These are phyloP conservation scores for Solanum appendiculatum DNA, from an alignment of 257 asterid genomes.

Conservation along the genomic window DNA sequence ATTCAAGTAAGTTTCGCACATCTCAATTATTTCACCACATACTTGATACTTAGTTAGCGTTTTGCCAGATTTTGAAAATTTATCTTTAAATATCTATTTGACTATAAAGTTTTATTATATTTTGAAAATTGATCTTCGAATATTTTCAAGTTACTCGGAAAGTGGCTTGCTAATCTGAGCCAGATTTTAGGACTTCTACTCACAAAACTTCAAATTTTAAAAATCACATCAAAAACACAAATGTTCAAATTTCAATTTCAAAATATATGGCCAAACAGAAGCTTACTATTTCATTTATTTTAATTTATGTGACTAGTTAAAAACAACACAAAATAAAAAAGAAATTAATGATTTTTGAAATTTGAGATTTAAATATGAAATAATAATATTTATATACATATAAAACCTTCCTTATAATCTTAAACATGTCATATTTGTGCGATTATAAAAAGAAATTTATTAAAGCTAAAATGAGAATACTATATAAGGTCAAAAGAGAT, in stretches of 20 bases:
- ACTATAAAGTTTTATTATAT: not conserved
- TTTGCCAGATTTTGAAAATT: not conserved
- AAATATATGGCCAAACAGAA: not conserved
- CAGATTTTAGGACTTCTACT: not conserved
- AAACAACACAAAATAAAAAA: not conserved
- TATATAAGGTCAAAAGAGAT: not conserved
- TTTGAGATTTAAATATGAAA: not conserved
- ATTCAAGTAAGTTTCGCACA: not conserved
- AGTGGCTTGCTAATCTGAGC: too few species aligned
- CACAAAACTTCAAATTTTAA: not conserved
- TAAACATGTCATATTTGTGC: not conserved
- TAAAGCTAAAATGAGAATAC: not conserved
- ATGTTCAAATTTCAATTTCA: not conserved
- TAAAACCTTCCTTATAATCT: not conserved
- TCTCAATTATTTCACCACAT: not conserved
- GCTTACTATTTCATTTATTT: not conserved
- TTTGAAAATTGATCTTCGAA: not conserved
- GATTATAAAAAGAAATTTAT: not conserved
- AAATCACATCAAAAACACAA: not conserved
- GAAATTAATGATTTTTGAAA: not conserved
- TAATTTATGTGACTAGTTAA: not conserved
- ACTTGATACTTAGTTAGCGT: not conserved
- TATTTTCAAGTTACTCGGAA: too few species aligned
- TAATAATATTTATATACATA: not conserved
- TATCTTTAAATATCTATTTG: not conserved